Percentiles rank a stretch among this genome's conserved stretches.
phyloP scores from a whole-genome alignment of 2,329 filamentous ascomycete species.

The Colletotrichum sp. region DNA sequence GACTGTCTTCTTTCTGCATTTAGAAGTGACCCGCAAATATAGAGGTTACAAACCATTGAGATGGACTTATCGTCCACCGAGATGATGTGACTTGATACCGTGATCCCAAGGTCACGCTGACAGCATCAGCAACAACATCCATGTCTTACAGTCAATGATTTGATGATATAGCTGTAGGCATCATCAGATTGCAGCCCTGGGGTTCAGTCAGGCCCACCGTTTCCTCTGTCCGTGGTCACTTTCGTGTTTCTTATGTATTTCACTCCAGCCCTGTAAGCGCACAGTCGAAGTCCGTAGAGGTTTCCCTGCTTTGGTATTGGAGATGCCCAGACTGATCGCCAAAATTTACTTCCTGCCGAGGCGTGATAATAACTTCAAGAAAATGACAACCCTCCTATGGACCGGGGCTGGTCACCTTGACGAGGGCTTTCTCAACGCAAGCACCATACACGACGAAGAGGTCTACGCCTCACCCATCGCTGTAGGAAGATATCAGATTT shows the following conservation, averaged over 20 bases:
- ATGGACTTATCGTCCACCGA: background rate
- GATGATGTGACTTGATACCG: background rate
- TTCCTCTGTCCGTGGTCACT: background rate
- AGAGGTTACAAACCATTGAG: background rate
- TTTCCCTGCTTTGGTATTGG: background rate
- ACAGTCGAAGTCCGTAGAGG: background rate
- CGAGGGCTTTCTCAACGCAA: background rate
- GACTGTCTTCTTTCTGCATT: background rate
- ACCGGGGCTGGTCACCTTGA: background rate
- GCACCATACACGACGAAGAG: background rate
- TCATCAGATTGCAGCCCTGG: background rate
- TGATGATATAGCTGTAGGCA: background rate
- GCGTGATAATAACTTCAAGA: background rate
- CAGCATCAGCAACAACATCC: background rate
- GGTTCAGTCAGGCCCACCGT: rapidly evolving
- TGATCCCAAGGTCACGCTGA: background rate
- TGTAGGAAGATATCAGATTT: background rate
- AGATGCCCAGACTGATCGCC: background rate
- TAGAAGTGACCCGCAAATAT: background rate
- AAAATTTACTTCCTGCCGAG: background rate
- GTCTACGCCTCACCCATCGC: background rate
- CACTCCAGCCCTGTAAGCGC: background rate
- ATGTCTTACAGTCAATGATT: background rate
- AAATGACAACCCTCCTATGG: background rate
- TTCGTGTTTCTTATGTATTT: background rate